Base-by-base conservation (phyloP, 352 stramenopile genomes). In the Globisporangium viniferum region DNA sequence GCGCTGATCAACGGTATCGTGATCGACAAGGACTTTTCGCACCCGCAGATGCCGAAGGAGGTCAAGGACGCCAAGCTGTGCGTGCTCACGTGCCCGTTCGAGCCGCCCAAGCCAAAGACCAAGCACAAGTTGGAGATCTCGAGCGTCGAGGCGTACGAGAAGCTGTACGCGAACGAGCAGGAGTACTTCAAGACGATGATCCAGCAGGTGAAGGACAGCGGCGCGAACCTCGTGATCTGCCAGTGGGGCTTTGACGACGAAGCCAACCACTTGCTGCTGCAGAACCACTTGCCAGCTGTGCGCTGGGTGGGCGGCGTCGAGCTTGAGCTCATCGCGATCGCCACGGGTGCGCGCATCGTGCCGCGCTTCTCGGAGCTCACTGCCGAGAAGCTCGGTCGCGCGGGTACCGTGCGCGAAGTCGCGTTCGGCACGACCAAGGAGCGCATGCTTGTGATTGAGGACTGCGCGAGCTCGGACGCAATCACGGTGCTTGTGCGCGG, bases 191-290 rank as follows among this genome's bases (percentile, higher is more conserved):
- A 83, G 57, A 97, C 98, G 59, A 99, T 99, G 98, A 98, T 99
- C 67, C 85, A 99, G 77, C 93, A 99, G 74, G 98, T 99, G 62
- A 99, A 99, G 86, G 98, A 99, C 75, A 97, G 87, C 73, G 98
- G 98, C 36, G 95, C 94, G 54, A 99, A 99, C 77, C 75, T 99
- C 35, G 98, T 99, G 54, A 99, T 99, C 79, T 99, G 97, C 83
- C 97, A 99, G 80, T 99, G 97, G 98, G 98, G 98, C 48, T 99
- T 99, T 77, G 98, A 99, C 80, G 98, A 99, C 77, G 98, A 99
- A 76, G 97, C 97, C 59, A 99, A 99, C 88, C 97, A 99, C 79
- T 80, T 99, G 72, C 85, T 99, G 36, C 82, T 99, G 56, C 97
- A 99, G 77, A 98, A 99, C 81, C 69, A 99, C 36, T 80, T 99